These are phyloP conservation scores for Camptophora hylomeconis DNA, from an alignment of 2,329 filamentous ascomycete genomes.

Conservation along the genomic window DNA sequence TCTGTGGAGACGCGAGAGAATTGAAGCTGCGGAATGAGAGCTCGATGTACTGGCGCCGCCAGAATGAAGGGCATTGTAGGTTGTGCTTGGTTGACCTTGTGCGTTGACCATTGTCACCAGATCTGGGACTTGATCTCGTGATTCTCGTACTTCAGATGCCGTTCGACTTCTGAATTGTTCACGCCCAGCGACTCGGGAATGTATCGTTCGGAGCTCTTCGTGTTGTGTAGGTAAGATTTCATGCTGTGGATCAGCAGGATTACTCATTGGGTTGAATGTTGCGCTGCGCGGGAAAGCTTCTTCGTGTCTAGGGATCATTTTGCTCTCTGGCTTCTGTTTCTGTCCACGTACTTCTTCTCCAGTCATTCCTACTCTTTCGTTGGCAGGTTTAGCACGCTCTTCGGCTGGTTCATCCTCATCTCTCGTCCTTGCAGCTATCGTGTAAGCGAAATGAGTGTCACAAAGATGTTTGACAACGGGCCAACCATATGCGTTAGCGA, in stretches of 20 bases:
- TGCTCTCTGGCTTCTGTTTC: conserved; percentile 16
- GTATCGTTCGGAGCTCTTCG: conserved; percentile 1
- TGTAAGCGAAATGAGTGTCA: conserved; percentile 84
- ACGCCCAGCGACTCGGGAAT: background rate
- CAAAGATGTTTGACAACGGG: conserved; percentile 90
- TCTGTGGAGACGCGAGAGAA: conserved; percentile 16
- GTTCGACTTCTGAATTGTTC: conserved; percentile 7
- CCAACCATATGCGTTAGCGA: conserved; percentile 95
- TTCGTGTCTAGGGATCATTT: background rate
- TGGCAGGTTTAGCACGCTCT: conserved; percentile 55
- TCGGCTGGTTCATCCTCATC: conserved; percentile 54
- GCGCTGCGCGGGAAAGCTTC: conserved; percentile 20
- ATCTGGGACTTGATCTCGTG: conserved; percentile 22
- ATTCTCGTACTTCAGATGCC: conserved; percentile 15
- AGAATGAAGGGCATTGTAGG: conserved; percentile 13
- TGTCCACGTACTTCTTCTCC: conserved; percentile 50
- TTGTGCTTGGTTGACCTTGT: conserved; percentile 9
- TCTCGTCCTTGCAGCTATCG: conserved; percentile 48
- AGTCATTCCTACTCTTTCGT: conserved; percentile 44
- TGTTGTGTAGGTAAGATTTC: conserved; percentile 6
- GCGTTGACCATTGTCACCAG: conserved; percentile 16
- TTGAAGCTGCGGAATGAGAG: too few species aligned
- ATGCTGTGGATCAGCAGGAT: conserved; percentile 23
- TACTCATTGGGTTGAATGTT: conserved; percentile 35
- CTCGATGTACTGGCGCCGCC: conserved; percentile 11